Evolutionary conservation across 352 stramenopile species (phyloP), one percentile per base, ranked within the genome.

Genomic region (Pilasporangium apinafurcum): DNA sequence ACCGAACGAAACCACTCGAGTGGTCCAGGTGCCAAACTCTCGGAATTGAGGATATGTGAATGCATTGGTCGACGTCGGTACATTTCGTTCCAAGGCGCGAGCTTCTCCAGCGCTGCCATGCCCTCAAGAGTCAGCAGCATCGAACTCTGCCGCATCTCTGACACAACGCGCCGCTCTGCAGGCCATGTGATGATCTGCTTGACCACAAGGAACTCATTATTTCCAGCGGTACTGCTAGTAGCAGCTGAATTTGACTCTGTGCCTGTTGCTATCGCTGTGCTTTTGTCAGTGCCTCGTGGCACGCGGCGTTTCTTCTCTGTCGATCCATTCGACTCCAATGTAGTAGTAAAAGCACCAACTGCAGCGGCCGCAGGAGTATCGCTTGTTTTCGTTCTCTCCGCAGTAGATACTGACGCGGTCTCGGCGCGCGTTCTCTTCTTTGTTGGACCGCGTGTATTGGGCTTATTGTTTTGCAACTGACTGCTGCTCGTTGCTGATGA

Each of bases 131-230:
- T 39, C 6, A 74, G 37, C 10, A 65, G 53, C 45, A 46, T 48
- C 7, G 63, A 68, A 31, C 55, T 65, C 38, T 67, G 59, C 51
- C 69, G 69, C 48, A 74, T 53, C 27, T 67, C 61, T 1, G 53
- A 48, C 18, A 74, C 53, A 48, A 70, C 69, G 25, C 63, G 63
- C 28, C 61, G 58, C 46, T 74, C 59, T 20, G 55, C 33, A 13
- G 63, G 63, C 48, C 64, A 60, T 41, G 46, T 48, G 22, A 74
- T 44, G 37, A 62, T 74, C 43, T 74, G 63, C 42, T 70, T 69
- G 45, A 62, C 59, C 30, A 53, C 34, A 31, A 54, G 35, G 8
- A 28, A 21, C n/a, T 32, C 42, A 12, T 58, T 40, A 6, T 53
- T 40, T 2, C 24, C 18, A 8, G 24, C 18, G 14, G 43, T 22